A percentile compares a stretch with the other conserved stretches of the same genome.
These are phyloP conservation scores for Leccinum subgranulosum DNA, from an alignment of 768 basidiomycete genomes.

Conservation along the genomic window DNA sequence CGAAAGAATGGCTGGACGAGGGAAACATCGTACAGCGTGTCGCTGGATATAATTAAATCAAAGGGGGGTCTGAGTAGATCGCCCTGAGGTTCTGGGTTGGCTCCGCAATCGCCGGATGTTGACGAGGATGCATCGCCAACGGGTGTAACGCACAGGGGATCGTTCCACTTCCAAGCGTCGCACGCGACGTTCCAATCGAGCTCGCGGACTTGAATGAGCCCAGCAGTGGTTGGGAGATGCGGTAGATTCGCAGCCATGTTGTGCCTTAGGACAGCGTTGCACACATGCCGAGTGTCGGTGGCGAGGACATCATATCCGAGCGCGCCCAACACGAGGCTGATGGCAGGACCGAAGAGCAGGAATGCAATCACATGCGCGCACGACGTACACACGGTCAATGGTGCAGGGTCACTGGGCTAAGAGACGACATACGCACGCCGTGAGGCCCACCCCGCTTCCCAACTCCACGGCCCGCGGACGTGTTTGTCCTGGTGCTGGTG, in stretches of 20 bases:
- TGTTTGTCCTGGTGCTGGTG: background rate
- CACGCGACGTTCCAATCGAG: constrained; percentile 69
- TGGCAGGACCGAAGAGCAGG: background rate
- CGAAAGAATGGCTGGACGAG: constrained; percentile 70
- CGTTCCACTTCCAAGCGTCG: constrained; percentile 53
- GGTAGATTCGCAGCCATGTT: constrained; percentile 57
- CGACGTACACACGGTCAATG: background rate
- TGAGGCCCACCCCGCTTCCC: constrained; percentile 80
- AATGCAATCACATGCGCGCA: constrained; percentile 1
- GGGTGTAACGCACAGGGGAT: constrained; percentile 31
- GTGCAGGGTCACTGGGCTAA: background rate
- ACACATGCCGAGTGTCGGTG: constrained; percentile 68
- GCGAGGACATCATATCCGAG: constrained; percentile 74
- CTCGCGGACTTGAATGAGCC: constrained; percentile 55
- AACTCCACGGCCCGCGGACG: constrained; percentile 62
- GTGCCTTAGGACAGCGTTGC: constrained; percentile 54
- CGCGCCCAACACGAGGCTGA: constrained; percentile 61
- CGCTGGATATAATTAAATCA: constrained; percentile 78
- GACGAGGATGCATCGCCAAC: constrained; percentile 26
- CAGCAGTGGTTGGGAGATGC: constrained; percentile 33
- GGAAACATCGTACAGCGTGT: constrained; percentile 68
- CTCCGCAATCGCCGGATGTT: constrained; percentile 11
- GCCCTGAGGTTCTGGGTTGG: constrained; percentile 4
- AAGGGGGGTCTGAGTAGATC: constrained; percentile 50
- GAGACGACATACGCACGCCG: constrained; percentile 51